Evolutionary conservation across 169 alveolate genomes (phyloP), one percentile per base, ranked within the genome.

Genomic region (Eimeria necatrix): DNA sequence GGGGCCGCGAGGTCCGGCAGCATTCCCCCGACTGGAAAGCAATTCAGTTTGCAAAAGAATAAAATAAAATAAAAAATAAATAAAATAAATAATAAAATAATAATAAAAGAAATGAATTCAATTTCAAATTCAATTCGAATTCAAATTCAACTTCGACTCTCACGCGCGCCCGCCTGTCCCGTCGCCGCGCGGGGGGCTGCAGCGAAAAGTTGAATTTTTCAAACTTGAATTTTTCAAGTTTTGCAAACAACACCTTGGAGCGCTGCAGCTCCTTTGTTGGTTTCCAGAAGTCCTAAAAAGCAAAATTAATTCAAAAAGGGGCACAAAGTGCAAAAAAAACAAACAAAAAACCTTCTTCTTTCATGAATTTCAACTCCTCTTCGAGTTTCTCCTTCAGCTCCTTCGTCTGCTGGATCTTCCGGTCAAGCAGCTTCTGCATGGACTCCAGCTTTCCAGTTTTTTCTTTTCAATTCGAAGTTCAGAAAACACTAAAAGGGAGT

Each of bases 1-100:
- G 96, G 96, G 2, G 96, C 96, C 46, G 53, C 96, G 3, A 78
- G 70, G 49, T 78, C 88, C 4, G 88, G 88, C 48, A 78, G 26
- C 76, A 64, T 64, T 9, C 41, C 76, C 41, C 76, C 76, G 26
- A 64, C 76, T 64, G 76, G 8, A n/a, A n/a, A n/a, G n/a, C n/a
- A n/a, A n/a, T n/a, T n/a, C n/a, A n/a, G n/a, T n/a, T n/a, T n/a
- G n/a, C n/a, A n/a, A n/a, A n/a, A n/a, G n/a, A n/a, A n/a, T n/a
- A n/a, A n/a, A n/a, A n/a, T n/a, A n/a, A n/a, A n/a, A n/a, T n/a
- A n/a, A n/a, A n/a, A n/a, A n/a, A n/a, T n/a, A n/a, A n/a, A n/a
- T n/a, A n/a, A n/a, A n/a, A n/a, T n/a, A n/a, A n/a, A n/a, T n/a
- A n/a, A n/a, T n/a, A n/a, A n/a, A n/a, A n/a, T n/a, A n/a, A n/a